A percentile compares a stretch with the other conserved stretches of the same genome.
Conservation (phyloP, 106 monocot genomes). For the Platanthera zijinensis region DNA sequence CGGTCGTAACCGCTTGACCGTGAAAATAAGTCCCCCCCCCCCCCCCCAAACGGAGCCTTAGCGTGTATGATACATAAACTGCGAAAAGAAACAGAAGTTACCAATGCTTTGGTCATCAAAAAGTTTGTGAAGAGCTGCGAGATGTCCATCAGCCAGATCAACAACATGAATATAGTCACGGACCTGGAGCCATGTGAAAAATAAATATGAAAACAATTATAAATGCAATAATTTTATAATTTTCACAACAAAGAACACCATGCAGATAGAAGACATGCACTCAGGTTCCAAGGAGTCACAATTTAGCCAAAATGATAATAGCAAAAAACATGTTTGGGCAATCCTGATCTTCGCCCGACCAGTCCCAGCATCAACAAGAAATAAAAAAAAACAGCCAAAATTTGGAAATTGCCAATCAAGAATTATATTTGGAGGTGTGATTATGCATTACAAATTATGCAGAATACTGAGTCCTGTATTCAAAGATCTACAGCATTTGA, state of each 20-base stretch:
- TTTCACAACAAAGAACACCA: background rate
- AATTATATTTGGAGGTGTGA: background rate
- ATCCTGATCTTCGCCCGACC: background rate
- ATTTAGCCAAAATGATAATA: background rate
- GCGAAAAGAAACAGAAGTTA: slow-evolving; percentile 6
- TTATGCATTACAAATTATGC: background rate
- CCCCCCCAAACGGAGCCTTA: too few species aligned
- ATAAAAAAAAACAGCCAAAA: background rate
- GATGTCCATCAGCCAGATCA: slow-evolving; percentile 85
- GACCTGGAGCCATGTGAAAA: slow-evolving; percentile 38
- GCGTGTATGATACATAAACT: background rate
- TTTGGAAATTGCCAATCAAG: background rate
- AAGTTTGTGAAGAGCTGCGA: slow-evolving; percentile 69
- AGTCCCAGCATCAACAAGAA: background rate
- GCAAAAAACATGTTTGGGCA: background rate
- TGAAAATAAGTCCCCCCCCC: too few species aligned
- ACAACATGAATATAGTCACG: slow-evolving; percentile 95
- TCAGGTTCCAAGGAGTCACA: background rate
- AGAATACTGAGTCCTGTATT: background rate
- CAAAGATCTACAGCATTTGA: background rate
- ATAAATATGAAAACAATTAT: background rate
- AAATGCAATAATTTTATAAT: background rate
- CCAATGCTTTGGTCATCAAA: slow-evolving; percentile 50
- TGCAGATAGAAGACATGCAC: background rate
- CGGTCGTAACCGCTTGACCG: too few species aligned